These are phyloP conservation scores for Paracoccidioides lutzii DNA, from an alignment of 2,329 filamentous ascomycete genomes.

Conservation along the genomic window DNA sequence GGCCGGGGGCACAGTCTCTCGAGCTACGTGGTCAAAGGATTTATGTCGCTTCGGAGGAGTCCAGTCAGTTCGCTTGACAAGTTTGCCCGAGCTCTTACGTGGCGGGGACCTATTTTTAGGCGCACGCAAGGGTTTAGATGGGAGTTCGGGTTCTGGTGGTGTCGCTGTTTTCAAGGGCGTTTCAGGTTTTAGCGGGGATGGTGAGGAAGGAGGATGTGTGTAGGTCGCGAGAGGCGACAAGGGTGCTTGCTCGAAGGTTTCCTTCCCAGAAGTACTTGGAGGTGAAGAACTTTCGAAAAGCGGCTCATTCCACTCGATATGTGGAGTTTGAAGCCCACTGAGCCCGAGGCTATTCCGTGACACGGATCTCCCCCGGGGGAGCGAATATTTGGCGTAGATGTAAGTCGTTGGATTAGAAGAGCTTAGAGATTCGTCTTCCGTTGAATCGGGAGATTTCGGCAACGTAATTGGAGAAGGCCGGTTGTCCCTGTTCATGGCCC, in stretches of 20 bases:
- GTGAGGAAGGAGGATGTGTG: conserved; percentile 12
- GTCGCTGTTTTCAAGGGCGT: conserved; percentile 12
- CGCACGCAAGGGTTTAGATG: not conserved
- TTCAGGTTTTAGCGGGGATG: conserved; percentile 19
- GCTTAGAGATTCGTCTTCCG: conserved; percentile 11
- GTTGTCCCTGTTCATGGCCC: conserved; percentile 12
- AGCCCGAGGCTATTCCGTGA: conserved; percentile 54
- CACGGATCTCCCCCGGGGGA: conserved; percentile 70
- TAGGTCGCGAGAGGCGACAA: conserved; percentile 19
- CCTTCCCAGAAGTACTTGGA: conserved; percentile 15
- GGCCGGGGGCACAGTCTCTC: conserved; percentile 2
- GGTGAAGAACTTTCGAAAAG: conserved; percentile 30
- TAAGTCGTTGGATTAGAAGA: conserved; percentile 54
- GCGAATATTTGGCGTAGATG: conserved; percentile 69
- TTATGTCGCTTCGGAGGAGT: conserved; percentile 2
- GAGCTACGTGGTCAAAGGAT: conserved; percentile 8
- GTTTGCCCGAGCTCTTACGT: not conserved
- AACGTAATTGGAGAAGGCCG: conserved; percentile 24
- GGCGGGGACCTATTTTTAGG: not conserved
- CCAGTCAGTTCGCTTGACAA: not conserved
- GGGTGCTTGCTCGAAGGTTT: conserved; percentile 18
- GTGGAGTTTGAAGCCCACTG: conserved; percentile 41
- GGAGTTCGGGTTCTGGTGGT: not conserved
- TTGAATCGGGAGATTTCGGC: conserved; percentile 11
- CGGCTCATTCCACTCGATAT: conserved; percentile 54